Base-by-base conservation (phyloP, 768 basidiomycete genomes). In the Tubosaeta brunneosetosa region DNA sequence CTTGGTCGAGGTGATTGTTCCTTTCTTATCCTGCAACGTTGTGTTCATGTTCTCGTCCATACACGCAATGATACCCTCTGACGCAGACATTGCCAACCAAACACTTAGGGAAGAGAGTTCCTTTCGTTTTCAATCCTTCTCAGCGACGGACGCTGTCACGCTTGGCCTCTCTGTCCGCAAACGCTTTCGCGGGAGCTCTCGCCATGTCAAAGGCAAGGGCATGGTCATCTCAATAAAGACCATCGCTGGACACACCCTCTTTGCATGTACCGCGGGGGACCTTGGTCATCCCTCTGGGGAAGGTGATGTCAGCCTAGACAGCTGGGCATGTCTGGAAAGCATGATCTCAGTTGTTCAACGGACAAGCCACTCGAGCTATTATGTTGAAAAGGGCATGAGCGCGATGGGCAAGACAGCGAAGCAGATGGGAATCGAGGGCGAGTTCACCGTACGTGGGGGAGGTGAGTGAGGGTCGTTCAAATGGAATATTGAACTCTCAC, bases 311-410 rank as follows among this genome's bases (percentile, higher is more conserved):
- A 87, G 84, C 58, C 66, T 90, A 61, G 88, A 92, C 63, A 87
- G 86, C 58, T 92, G 90, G 90, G 68, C 79, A 29, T 81, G 80
- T 61, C 62, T 91, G 41, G 86, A 91, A 69, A 83, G 85, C 38
- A 91, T 91, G 85, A 74, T 91, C 57, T 81, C 79, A 37, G 84
- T 90, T 25, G 88, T 90, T 43, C 80, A 77, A 59, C 77, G 88
- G 54, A 91, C 88, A 16, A 88, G 90, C 2, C 90, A 91, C 65
- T 88, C 88, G 8, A 89, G 85, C 58, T 91, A 76, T 67, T 92
- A 92, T 66, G 86, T 92, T 9, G 89, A 91, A 64, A 91, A 90
- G 64, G 86, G 88, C 6, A 89, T 89, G 82, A 81, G 79, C 44
- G 89, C 89, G 4, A 85, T 87, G 84, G 85, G 86, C 16, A 89